Conservation (phyloP, 2,329 filamentous ascomycete species). For the Colletotrichum neosansevieriae region DNA sequence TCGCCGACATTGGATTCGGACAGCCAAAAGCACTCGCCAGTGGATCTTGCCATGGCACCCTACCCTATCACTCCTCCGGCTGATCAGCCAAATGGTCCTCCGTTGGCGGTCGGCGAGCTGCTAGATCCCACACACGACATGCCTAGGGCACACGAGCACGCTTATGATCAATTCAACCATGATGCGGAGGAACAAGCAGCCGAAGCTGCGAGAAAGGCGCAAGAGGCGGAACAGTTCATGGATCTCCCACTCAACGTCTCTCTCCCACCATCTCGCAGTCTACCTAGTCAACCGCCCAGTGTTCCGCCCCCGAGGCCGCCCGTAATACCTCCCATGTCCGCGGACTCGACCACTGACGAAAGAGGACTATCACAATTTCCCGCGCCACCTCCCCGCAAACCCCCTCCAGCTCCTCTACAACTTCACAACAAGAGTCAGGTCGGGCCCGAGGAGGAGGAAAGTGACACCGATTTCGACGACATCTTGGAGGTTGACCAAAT, state of each 20-base stretch:
- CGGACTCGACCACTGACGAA: conserved; percentile 58
- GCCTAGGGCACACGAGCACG: conserved; percentile 72
- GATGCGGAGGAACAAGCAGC: conserved; percentile 64
- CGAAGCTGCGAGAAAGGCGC: conserved; percentile 59
- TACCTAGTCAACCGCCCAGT: conserved; percentile 65
- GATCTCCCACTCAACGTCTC: conserved; percentile 64
- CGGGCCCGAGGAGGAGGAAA: conserved; percentile 69
- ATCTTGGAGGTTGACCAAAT: conserved; percentile 77
- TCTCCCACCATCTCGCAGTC: conserved; percentile 68
- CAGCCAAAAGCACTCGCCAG: conserved; percentile 67
- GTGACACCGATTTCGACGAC: conserved; percentile 87
- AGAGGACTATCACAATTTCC: conserved; percentile 63
- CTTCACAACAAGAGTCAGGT: conserved; percentile 63
- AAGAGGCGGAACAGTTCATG: conserved; percentile 55
- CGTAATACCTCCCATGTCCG: conserved; percentile 46
- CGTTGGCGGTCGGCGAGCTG: conserved; percentile 62
- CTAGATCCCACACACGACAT: conserved; percentile 69
- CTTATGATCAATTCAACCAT: conserved; percentile 67
- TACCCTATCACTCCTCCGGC: conserved; percentile 75
- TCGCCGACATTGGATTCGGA: conserved; percentile 65
- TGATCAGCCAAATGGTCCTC: conserved; percentile 56
- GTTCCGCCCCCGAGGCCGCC: conserved; percentile 66
- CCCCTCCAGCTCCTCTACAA: conserved; percentile 86
- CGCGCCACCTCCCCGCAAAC: conserved; percentile 78
- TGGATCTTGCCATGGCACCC: conserved; percentile 69